phyloP scores from a whole-genome alignment of 169 alveolate genomes.

The Cyclospora cayetanensis region DNA sequence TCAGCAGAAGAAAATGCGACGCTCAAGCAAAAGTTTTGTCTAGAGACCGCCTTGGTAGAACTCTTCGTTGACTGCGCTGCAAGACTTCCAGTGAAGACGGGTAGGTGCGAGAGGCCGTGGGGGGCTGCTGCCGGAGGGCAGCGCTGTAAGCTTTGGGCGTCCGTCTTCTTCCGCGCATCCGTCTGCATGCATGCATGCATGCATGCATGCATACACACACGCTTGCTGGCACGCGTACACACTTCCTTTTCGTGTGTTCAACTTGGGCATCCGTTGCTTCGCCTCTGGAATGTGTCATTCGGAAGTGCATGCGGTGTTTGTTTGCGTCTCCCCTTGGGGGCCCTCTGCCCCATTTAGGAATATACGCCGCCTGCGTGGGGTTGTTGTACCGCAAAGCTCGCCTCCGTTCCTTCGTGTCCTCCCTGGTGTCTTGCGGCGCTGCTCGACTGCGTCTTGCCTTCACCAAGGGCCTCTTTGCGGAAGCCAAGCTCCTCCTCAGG shows the following conservation, averaged over 20 bases:
- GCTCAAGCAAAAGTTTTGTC: not conserved
- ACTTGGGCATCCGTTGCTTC: no score
- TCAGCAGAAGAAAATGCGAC: not conserved
- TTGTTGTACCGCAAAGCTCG: conserved; percentile 10
- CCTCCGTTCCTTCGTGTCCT: not conserved
- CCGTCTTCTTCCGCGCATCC: no score
- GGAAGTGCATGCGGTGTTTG: no score
- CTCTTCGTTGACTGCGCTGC: not conserved
- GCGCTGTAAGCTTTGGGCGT: not conserved
- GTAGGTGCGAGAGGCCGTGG: no score
- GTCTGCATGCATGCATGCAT: no score
- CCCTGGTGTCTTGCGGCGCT: not conserved
- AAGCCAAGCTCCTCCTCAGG: conserved; percentile 17
- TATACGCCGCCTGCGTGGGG: conserved; percentile 53
- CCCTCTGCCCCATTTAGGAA: conserved; percentile 1
- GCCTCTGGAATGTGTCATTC: no score
- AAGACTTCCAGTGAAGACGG: not conserved
- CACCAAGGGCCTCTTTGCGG: not conserved
- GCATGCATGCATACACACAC: no score
- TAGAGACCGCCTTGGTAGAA: not conserved
- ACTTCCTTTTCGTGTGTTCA: not conserved
- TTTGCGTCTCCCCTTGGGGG: no score
- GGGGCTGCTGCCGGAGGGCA: no score
- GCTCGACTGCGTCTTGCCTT: not conserved
- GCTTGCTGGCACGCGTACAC: no score